Evolutionary conservation across 257 asterid species (phyloP), one percentile per base, ranked within the genome.

Genomic region (Scutellaria barbata): DNA sequence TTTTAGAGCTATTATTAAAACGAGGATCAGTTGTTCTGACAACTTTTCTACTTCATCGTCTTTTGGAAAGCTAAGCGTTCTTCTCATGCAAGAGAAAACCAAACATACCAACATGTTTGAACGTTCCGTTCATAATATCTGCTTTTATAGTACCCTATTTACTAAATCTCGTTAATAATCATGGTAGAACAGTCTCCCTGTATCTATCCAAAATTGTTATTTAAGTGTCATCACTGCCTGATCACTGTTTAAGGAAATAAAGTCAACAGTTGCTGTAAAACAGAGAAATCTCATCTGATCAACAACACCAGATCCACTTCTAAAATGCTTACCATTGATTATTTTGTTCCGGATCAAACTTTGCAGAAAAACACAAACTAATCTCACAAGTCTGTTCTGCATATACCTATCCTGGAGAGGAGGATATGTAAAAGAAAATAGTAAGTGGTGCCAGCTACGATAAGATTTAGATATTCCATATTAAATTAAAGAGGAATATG

Each of bases 371-470:
- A 94, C 98, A 69, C 98, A 94, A 69, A 94, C 97, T 82, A 94
- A 83, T 81, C 98, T 84, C 83, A 91, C 98, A 14, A 89, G 95
- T 80, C 98, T 85, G 87, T 94, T 90, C 88, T 91, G 98, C 97
- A 87, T 94, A 79, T 89, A 94, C 83, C 90, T 78, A 85, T 94
- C 98, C 98, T 91, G 97, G 43, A 89, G 80, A 54, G 72, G 47
- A 9, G 66, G 42, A 54, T 46, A 45, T 33, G 50, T 12, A 39
- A 72, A 75, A n/a, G 48, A 43, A 52, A 63, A 63, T 25, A 69
- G 78, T 63, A 50, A 67, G 53, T 53, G 54, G 53, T 50, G 61
- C 30, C 18, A 20, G 51, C 37, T 5, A 63, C 12, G 56, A 59
- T 62, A 51, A 5, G 61, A 75, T 52, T 16, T 48, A 63, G 63